Evolutionary conservation across 2,329 filamentous ascomycete genomes (phyloP).

Genomic region (Sporothrix euskadiensis): DNA sequence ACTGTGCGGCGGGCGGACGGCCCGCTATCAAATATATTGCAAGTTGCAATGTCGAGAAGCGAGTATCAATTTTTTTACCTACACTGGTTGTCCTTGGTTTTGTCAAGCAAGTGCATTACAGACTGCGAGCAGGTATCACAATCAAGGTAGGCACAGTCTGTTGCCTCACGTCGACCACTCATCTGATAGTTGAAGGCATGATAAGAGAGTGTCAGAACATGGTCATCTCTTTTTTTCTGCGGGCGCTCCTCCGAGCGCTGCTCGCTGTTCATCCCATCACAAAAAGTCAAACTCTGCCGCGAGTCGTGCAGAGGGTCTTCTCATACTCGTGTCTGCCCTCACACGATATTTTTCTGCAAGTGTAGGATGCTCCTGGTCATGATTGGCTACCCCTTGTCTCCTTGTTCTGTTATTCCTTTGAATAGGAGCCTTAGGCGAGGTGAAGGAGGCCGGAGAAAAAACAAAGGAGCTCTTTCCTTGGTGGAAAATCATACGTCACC

Average conservation of each 20-base stretch:
- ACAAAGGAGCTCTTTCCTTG: background rate
- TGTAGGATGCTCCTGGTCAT: background rate
- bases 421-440: background rate
- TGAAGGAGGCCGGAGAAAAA: background rate
- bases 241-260: background rate
- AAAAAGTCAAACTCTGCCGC: background rate
- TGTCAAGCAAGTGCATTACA: background rate
- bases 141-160: background rate
- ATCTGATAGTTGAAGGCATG: background rate
- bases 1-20: slow-evolving; percentile 3
- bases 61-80: background rate
- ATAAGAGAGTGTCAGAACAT: background rate
- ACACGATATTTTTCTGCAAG: background rate
- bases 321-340: background rate
- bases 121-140: too few relatives aligned
- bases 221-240: background rate
- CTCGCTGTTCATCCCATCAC: slow-evolving; percentile 10
- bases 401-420: background rate
- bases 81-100: background rate
- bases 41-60: background rate
- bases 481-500: slow-evolving; percentile 14
- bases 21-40: slow-evolving; percentile 9
- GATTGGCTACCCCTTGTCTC: background rate
- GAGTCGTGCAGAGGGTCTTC: background rate
- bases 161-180: background rate